phyloP scores from a whole-genome alignment of 2,329 filamentous ascomycete genomes.

The Berkeleyomyces basicola region DNA sequence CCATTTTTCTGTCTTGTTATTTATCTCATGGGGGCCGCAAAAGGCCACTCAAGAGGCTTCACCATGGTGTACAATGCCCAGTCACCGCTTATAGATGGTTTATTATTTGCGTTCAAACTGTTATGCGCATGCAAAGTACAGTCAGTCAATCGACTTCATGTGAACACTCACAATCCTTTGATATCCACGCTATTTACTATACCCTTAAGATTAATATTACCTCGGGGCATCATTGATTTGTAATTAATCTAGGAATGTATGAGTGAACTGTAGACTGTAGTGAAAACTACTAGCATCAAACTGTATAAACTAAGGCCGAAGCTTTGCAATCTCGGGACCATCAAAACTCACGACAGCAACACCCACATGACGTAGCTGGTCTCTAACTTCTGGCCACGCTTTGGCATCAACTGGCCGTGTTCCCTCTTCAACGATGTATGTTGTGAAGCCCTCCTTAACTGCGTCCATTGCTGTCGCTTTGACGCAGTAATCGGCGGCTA shows the following conservation, averaged over 20 bases:
- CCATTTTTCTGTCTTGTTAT: constrained; percentile 6
- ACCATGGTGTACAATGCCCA: neutral
- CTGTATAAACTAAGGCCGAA: neutral
- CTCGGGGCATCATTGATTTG: neutral
- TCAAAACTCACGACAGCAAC: constrained; percentile 44
- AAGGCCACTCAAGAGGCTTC: neutral
- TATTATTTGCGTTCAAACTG: neutral
- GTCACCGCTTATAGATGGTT: constrained; percentile 2
- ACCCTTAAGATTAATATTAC: neutral
- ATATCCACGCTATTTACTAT: neutral
- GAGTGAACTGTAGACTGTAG: neutral
- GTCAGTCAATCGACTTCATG: neutral
- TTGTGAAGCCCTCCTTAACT: constrained; percentile 54
- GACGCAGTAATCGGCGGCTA: constrained; percentile 86
- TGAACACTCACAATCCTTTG: neutral
- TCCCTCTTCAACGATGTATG: constrained; percentile 62
- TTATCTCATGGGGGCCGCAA: constrained; percentile 7
- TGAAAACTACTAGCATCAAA: neutral
- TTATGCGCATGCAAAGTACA: neutral
- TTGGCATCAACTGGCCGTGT: constrained; percentile 54
- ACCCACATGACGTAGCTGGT: constrained; percentile 39
- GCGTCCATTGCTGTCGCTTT: constrained; percentile 67
- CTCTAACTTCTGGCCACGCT: constrained; percentile 37
- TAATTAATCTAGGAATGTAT: neutral
- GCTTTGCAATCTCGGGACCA: constrained; percentile 28